Conservation (phyloP, 2,329 filamentous ascomycete species). For the Alternaria ethzedia region DNA sequence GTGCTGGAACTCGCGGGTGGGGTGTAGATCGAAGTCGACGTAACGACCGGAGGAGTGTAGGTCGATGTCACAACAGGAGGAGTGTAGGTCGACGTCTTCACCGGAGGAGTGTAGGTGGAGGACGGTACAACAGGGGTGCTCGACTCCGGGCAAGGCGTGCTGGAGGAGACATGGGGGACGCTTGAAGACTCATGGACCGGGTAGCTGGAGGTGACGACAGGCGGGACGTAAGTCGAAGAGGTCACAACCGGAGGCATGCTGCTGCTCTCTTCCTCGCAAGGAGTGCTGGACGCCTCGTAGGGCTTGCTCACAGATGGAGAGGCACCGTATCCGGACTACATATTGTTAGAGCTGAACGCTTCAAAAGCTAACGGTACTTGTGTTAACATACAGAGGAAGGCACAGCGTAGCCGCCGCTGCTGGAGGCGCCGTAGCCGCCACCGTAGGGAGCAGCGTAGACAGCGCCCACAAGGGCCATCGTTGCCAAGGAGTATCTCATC, state of each 20-base stretch:
- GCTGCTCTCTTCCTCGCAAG: constrained; percentile 3
- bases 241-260: not conserved
- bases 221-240: not conserved
- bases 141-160: not conserved
- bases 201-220: not conserved
- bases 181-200: not conserved
- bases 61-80: not conserved
- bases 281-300: constrained; percentile 1
- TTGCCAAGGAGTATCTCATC: constrained; percentile 40
- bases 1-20: not conserved
- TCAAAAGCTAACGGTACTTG: not conserved
- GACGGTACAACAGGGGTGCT: not conserved
- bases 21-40: not conserved
- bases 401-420: not conserved
- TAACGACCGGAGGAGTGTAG: not conserved
- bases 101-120: not conserved
- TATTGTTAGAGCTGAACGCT: not conserved
- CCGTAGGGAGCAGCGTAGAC: constrained; percentile 28
- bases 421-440: not conserved
- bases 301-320: not conserved
- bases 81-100: not conserved
- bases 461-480: constrained; percentile 42
- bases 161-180: not conserved
- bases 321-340: not conserved
- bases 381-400: not conserved